Evolutionary conservation across 2,329 filamentous ascomycete genomes (phyloP), one percentile per base, ranked within the genome.

Genomic region (Alternaria ventricosa): DNA sequence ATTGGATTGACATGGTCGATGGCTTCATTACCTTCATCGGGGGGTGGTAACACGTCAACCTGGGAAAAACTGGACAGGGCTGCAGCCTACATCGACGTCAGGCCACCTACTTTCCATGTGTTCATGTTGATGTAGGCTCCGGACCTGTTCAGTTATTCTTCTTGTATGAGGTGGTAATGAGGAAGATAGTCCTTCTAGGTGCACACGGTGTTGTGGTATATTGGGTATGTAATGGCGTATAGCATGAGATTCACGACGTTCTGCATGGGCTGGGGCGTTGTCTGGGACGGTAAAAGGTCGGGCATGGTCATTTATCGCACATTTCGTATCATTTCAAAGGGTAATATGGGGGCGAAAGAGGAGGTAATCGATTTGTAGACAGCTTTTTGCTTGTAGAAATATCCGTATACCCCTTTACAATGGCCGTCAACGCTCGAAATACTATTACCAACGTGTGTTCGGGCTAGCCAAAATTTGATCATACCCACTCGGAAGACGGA

Each of bases 1-100:
- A 80, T 54, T 77, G 78, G 75, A 74, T 79, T 27, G 62, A 66
- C 43, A 71, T 76, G 49, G 78, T 80, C 47, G 77, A 80, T 57
- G 56, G 45, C n/a, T 79, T 80, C 59, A 62, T 80, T 36, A 62
- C 49, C 9, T 77, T 75, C 45, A 75, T 74, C n/a, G 78, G 76
- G 10, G 74, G 75, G 36, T 75, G 70, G 71, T 75, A 41, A 27
- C 5, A 41, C 36, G 3, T 3, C 33, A 18, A 41, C 33, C 33
- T 36, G 9, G 2, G 36, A 41, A 25, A 25, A 41, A 2, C 36
- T 41, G 36, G 18, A 41, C 36, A 41, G 36, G 36, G 0, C n/a
- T 11, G 36, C 1, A 41, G 36, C 36, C 15, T 41, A 41, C 36
- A 41, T 36, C 27, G 27, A 28, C 27, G 27, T 28, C 10, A 28